Conservation (phyloP, 2,329 filamentous ascomycete genomes). For the Pezicula carpinea region DNA sequence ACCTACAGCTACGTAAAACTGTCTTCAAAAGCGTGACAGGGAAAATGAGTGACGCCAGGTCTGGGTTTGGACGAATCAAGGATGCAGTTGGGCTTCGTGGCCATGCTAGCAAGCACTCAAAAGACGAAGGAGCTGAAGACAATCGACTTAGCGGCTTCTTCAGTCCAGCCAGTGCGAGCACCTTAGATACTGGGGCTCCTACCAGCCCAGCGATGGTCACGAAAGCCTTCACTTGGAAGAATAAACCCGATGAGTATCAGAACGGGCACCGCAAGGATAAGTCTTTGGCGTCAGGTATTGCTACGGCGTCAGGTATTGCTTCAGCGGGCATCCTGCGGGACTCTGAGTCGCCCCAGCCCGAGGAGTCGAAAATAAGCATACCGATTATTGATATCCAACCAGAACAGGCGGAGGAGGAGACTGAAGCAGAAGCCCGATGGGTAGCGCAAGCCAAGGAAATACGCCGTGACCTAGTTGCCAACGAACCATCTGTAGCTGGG, state of each 20-base stretch:
- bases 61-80: constrained; percentile 79
- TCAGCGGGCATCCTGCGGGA: constrained; percentile 1
- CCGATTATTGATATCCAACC: constrained; percentile 5
- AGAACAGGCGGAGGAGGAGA: constrained; percentile 13
- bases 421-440: constrained; percentile 24
- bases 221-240: constrained; percentile 59
- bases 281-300: constrained; percentile 1
- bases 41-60: constrained; percentile 74
- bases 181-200: constrained; percentile 12
- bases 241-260: constrained; percentile 56
- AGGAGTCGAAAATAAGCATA: constrained; percentile 5
- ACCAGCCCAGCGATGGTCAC: constrained; percentile 31
- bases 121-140: constrained; percentile 38
- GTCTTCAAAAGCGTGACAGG: constrained; percentile 77
- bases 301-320: constrained; percentile 6
- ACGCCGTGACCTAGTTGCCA: constrained; percentile 36
- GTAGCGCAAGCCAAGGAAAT: constrained; percentile 35
- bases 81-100: constrained; percentile 65
- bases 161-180: constrained; percentile 16
- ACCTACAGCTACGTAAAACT: constrained; percentile 51
- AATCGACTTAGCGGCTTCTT: constrained; percentile 15
- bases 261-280: constrained; percentile 23
- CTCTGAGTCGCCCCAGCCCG: constrained; percentile 7
- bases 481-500: constrained; percentile 50
- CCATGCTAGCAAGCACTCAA: constrained; percentile 50